phyloP scores from a whole-genome alignment of 176 grass and related monocot species.

The Musa acuminata region DNA sequence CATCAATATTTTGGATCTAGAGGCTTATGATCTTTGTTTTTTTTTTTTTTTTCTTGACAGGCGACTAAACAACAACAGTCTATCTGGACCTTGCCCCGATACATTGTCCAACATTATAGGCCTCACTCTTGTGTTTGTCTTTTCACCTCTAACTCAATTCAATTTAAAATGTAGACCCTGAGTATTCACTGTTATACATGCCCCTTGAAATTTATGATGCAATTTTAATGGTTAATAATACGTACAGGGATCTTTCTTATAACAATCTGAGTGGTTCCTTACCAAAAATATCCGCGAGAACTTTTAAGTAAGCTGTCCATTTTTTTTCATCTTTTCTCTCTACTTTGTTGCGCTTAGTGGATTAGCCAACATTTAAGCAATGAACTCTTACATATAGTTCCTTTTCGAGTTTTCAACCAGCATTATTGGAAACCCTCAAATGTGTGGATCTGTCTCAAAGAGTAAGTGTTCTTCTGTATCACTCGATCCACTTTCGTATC shows the following conservation, averaged over 20 bases:
- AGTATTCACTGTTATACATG: neutral
- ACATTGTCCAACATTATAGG: constrained; percentile 35
- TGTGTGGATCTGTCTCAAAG: constrained; percentile 48
- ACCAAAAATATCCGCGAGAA: constrained; percentile 29
- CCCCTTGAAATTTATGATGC: neutral
- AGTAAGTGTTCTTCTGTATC: constrained; percentile 73
- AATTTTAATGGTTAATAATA: neutral
- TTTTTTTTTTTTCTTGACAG: constrained; percentile 23
- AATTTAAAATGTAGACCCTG: constrained; percentile 8
- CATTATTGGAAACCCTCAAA: constrained; percentile 70
- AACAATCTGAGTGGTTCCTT: constrained; percentile 69
- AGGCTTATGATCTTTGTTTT: neutral
- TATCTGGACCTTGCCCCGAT: constrained; percentile 61
- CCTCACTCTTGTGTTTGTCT: constrained; percentile 41
- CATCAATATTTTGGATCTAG: constrained; percentile 4
- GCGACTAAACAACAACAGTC: constrained; percentile 68
- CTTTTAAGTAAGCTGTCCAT: constrained; percentile 52
- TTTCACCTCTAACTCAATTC: neutral
- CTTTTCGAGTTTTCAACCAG: constrained; percentile 33
- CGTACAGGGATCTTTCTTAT: constrained; percentile 62
- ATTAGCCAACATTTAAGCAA: neutral
- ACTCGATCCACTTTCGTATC: constrained; percentile 72
- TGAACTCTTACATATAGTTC: neutral
- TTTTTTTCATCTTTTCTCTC: neutral
- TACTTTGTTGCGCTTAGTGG: neutral